Evolutionary conservation across 202 grass and related monocot species (phyloP).

Genomic region (Digitaria exilis): DNA sequence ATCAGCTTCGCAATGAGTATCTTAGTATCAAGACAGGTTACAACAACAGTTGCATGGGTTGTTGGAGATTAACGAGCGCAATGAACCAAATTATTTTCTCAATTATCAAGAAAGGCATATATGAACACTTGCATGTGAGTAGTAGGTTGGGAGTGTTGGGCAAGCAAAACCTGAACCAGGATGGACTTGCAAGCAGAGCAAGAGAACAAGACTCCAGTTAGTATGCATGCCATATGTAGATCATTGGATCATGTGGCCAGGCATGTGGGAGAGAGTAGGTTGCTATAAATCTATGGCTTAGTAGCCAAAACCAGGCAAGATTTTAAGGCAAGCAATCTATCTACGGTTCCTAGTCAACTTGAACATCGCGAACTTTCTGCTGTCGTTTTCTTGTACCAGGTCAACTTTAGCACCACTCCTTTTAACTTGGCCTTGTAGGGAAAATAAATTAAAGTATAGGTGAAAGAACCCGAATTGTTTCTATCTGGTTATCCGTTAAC

Average conservation of each 20-base stretch:
- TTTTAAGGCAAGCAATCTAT: constrained; percentile 38
- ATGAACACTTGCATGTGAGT: constrained; percentile 23
- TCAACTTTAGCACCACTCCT: constrained; percentile 29
- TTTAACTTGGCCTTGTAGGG: constrained; percentile 1
- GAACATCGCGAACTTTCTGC: constrained; percentile 25
- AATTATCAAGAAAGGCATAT: background rate
- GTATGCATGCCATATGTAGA: too few species aligned
- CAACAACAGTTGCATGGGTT: background rate
- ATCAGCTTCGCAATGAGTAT: background rate
- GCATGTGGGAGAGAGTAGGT: background rate
- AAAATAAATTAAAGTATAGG: constrained; percentile 9
- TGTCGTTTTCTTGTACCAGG: constrained; percentile 48
- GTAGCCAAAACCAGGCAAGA: constrained; percentile 45
- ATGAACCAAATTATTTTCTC: background rate
- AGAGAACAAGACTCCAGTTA: background rate
- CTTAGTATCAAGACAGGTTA: background rate
- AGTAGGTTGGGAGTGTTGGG: background rate
- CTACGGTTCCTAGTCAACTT: constrained; percentile 9
- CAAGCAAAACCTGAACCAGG: constrained; percentile 37
- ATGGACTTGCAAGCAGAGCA: background rate
- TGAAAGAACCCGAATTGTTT: constrained; percentile 28
- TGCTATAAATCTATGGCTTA: constrained; percentile 21
- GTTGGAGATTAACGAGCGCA: constrained; percentile 14
- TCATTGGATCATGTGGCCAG: constrained; percentile 31
- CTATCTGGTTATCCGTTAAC: constrained; percentile 25